These are phyloP conservation scores for Speleostelium caveatum DNA, from an alignment of 78 protist genomes.

Conservation along the genomic window DNA sequence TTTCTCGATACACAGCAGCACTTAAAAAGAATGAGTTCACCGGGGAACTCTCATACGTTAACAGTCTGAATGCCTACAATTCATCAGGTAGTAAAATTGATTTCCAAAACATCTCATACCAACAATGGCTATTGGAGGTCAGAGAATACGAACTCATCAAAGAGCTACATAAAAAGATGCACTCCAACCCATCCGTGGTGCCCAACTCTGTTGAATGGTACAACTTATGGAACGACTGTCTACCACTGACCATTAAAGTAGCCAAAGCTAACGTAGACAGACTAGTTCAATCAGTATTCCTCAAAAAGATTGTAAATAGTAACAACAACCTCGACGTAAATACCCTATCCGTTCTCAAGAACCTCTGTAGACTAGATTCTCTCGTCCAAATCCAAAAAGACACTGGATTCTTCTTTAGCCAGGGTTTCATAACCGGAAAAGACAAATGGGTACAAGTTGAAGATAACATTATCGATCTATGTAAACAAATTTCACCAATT, in stretches of 20 bases:
- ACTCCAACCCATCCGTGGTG: conserved; percentile 1
- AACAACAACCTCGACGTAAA: background rate
- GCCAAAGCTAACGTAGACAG: conserved; percentile 67
- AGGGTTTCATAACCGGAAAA: conserved; percentile 14
- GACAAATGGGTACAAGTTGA: conserved; percentile 47
- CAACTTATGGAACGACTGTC: conserved; percentile 12
- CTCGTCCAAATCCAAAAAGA: conserved; percentile 61
- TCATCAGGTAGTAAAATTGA: conserved; percentile 6
- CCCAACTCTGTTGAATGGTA: conserved; percentile 46
- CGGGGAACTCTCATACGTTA: conserved; percentile 47
- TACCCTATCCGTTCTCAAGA: conserved; percentile 29
- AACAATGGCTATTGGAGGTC: conserved; percentile 55
- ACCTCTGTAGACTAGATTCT: conserved; percentile 52
- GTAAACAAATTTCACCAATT: conserved; percentile 34
- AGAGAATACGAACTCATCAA: conserved; percentile 32
- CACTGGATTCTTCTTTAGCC: conserved; percentile 21
- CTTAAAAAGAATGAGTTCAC: background rate
- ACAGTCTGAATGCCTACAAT: background rate
- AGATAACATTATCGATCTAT: conserved; percentile 45
- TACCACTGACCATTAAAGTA: conserved; percentile 10
- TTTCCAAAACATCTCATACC: background rate
- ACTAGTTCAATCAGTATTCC: conserved; percentile 45
- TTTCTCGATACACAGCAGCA: background rate
- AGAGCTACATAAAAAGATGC: conserved; percentile 22
- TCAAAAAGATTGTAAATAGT: conserved; percentile 8